Percentiles rank a stretch among this genome's conserved stretches.
These are phyloP conservation scores for Luzula sylvatica DNA, from an alignment of 176 grass and related monocot genomes.

Conservation along the genomic window DNA sequence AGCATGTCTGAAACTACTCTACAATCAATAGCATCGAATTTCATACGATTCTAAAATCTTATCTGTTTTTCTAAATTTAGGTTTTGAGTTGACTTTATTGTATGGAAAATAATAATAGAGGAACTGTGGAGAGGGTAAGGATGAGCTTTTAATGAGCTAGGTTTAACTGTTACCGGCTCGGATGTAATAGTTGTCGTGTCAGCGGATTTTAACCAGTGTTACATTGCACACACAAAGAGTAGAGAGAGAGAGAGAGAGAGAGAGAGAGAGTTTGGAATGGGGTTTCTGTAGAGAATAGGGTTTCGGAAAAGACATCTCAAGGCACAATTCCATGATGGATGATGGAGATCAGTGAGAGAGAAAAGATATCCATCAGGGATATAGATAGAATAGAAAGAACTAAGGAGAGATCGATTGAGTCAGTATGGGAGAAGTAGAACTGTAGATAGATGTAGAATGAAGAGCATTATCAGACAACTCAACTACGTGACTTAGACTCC, in stretches of 20 bases:
- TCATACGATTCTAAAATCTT: no score
- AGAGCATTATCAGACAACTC: slow-evolving; percentile 27
- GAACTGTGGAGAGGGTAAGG: background rate
- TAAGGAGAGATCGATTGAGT: no score
- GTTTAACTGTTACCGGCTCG: slow-evolving; percentile 20
- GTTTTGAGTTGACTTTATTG: no score
- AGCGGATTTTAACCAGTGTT: slow-evolving; percentile 22
- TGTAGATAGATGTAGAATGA: slow-evolving; percentile 14
- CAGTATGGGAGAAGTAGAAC: slow-evolving; percentile 29
- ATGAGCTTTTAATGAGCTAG: slow-evolving; percentile 21
- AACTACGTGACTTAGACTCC: slow-evolving; percentile 61
- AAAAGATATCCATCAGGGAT: background rate
- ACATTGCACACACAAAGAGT: slow-evolving; percentile 1
- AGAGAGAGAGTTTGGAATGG: slow-evolving; percentile 21
- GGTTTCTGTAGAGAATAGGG: slow-evolving; percentile 25
- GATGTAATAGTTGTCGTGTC: slow-evolving; percentile 23
- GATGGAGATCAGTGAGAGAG: background rate
- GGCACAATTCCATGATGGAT: slow-evolving; percentile 49
- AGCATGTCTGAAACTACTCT: no score
- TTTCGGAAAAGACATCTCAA: slow-evolving; percentile 53
- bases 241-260: slow-evolving; percentile 35
- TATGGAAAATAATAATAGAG: no score
- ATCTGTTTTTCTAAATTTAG: no score
- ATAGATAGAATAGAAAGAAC: slow-evolving; percentile 12
- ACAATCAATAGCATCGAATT: no score